Conservation (phyloP, 2,329 filamentous ascomycete genomes). For the Orbilia blumenaviensis region DNA sequence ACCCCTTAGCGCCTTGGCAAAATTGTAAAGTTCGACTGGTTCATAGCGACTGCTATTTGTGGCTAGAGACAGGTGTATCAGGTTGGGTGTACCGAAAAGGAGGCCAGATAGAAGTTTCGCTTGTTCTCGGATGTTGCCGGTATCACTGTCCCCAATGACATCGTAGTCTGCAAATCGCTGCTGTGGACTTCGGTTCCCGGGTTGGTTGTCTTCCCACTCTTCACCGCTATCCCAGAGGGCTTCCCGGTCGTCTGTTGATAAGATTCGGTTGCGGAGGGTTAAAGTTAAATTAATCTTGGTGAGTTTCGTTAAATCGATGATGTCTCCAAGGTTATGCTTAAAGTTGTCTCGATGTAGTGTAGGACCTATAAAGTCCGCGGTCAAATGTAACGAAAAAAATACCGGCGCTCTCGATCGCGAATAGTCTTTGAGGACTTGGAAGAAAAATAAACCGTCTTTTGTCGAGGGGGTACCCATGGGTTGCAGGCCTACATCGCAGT, state of each 20-base stretch:
- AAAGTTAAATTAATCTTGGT: constrained; percentile 4
- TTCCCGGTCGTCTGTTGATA: constrained; percentile 9
- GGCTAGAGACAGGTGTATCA: neutral
- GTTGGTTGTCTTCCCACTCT: constrained; percentile 10
- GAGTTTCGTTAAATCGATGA: neutral
- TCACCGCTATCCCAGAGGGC: neutral
- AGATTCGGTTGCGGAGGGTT: constrained; percentile 4
- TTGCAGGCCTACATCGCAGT: neutral
- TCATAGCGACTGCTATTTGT: constrained; percentile 12
- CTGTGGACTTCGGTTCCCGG: constrained; percentile 7
- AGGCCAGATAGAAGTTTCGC: constrained; percentile 7
- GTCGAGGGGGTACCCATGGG: neutral
- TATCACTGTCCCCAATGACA: constrained; percentile 1
- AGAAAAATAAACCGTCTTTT: neutral
- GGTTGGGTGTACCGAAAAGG: neutral
- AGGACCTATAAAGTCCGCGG: constrained; percentile 9
- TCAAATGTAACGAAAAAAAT: constrained; percentile 5
- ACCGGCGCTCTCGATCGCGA: constrained; percentile 7
- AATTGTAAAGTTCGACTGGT: constrained; percentile 8
- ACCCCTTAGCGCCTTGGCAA: constrained; percentile 11
- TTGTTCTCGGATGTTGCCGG: constrained; percentile 2
- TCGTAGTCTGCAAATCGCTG: constrained; percentile 9
- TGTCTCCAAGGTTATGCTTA: constrained; percentile 1
- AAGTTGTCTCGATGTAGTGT: constrained; percentile 7
- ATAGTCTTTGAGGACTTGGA: constrained; percentile 2